Evolutionary conservation across 768 basidiomycete species (phyloP).

Genomic region (Lactarius akahatsu): DNA sequence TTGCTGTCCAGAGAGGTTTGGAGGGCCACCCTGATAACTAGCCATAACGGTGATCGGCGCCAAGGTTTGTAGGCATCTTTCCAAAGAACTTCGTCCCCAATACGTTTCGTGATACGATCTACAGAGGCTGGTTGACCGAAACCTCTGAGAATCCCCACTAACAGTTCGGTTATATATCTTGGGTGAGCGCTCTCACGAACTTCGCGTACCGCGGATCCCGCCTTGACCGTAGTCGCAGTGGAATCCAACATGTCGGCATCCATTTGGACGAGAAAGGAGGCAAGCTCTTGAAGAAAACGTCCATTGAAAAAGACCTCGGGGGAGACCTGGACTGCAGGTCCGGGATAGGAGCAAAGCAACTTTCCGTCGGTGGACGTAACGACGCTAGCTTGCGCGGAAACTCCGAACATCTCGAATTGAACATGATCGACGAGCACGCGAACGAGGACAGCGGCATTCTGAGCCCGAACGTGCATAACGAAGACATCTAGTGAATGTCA

Average conservation of each 20-base stretch:
- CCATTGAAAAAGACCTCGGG: background rate
- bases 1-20: slow-evolving; percentile 31
- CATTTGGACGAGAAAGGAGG: background rate
- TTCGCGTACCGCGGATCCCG: slow-evolving; percentile 7
- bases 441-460: slow-evolving; percentile 14
- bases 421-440: slow-evolving; percentile 1
- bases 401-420: slow-evolving; percentile 39
- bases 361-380: slow-evolving; percentile 45
- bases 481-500: background rate
- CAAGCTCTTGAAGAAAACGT: background rate
- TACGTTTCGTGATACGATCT: slow-evolving; percentile 13
- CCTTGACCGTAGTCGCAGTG: slow-evolving; percentile 26
- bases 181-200: background rate
- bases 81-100: background rate
- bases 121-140: slow-evolving; percentile 37
- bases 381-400: slow-evolving; percentile 37
- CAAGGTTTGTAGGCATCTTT: slow-evolving; percentile 31
- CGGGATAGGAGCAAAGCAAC: slow-evolving; percentile 33
- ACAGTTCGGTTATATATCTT: background rate
- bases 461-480: slow-evolving; percentile 13
- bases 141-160: slow-evolving; percentile 26
- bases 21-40: slow-evolving; percentile 37
- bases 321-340: slow-evolving; percentile 42
- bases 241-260: background rate
- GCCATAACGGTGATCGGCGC: background rate